phyloP scores from a whole-genome alignment of 2,329 filamentous ascomycete species.

The Colletotrichum coccodes region DNA sequence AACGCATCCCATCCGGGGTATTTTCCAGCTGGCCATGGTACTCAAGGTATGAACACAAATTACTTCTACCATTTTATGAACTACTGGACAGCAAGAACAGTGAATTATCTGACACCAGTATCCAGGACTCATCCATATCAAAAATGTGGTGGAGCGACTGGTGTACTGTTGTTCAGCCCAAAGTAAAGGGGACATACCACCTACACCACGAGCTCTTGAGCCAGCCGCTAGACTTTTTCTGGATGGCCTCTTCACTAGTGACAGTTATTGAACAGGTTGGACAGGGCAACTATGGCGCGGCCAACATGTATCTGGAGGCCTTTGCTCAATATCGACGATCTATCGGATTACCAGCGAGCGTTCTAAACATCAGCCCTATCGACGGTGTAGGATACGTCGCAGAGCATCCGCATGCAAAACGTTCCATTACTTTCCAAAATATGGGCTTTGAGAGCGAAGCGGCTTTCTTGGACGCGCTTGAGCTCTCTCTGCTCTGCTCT shows the following conservation, averaged over 20 bases:
- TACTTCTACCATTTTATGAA: no score
- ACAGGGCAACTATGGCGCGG: slow-evolving; percentile 52
- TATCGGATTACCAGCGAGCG: slow-evolving; percentile 47
- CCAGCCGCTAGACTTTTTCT: slow-evolving; percentile 47
- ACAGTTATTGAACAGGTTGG: slow-evolving; percentile 46
- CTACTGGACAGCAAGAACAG: no score
- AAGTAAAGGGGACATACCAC: slow-evolving; percentile 3
- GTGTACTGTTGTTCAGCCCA: neutral
- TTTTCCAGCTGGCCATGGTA: slow-evolving; percentile 49
- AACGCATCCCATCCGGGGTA: slow-evolving; percentile 42
- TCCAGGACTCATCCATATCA: neutral
- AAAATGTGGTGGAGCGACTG: neutral
- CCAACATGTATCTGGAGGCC: slow-evolving; percentile 52
- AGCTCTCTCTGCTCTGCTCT: neutral
- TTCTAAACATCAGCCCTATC: slow-evolving; percentile 51
- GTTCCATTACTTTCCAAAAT: neutral
- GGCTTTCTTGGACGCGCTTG: neutral
- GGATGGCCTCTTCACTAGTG: slow-evolving; percentile 45
- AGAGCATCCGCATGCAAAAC: neutral
- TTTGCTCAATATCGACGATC: slow-evolving; percentile 47
- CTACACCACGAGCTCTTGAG: neutral
- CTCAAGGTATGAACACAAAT: slow-evolving; percentile 17
- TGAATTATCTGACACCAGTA: no score
- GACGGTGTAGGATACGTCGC: slow-evolving; percentile 49
- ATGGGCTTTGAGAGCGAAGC: neutral